Base-by-base conservation (phyloP, 805 yeast species). In the Candida manassasensis region DNA sequence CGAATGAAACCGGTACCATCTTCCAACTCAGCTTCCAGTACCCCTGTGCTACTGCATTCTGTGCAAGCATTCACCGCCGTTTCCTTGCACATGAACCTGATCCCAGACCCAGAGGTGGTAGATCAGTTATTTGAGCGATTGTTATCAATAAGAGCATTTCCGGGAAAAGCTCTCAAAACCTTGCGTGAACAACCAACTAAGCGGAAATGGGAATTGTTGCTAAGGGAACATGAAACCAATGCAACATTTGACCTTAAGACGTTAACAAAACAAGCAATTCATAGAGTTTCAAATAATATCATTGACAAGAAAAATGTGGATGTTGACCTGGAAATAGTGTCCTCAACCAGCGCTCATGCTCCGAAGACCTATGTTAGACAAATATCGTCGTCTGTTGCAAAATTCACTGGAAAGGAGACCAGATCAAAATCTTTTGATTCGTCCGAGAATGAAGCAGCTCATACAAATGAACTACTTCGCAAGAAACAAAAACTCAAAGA, bases 201-300 rank as follows among this genome's bases (percentile, higher is more conserved):
- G 32, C 42, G 73, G 16, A 67, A 67, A 42, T 67, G 73, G 73
- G 71, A 67, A 42, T 48, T 67, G 10, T 47, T 67, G 10, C 45
- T 67, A n/a, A 44, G 63, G 27, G 73, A 67, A 41, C 58, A 53
- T 40, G 69, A 66, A 43, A 53, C 57, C 4, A 67, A 66, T 38
- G 38, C 53, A 2, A 50, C 51, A 8, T 66, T 67, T 34, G 69
- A 67, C 36, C 52, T 67, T 27, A 49, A 42, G n/a, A 31, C 50
- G 0, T 44, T 59, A 21, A 35, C 46, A 16, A 34, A 34, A 16
- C 42, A 41, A 22, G 42, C 37, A 11, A 31, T 26, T n/a, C n/a
- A n/a, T n/a, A n/a, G n/a, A n/a, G n/a, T n/a, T n/a, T n/a, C n/a
- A n/a, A n/a, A n/a, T n/a, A n/a, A n/a, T n/a, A n/a, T n/a, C n/a